These are phyloP conservation scores for Umbelopsis sp. DNA, from an alignment of 192 early-diverging fungal species.

Conservation along the genomic window DNA sequence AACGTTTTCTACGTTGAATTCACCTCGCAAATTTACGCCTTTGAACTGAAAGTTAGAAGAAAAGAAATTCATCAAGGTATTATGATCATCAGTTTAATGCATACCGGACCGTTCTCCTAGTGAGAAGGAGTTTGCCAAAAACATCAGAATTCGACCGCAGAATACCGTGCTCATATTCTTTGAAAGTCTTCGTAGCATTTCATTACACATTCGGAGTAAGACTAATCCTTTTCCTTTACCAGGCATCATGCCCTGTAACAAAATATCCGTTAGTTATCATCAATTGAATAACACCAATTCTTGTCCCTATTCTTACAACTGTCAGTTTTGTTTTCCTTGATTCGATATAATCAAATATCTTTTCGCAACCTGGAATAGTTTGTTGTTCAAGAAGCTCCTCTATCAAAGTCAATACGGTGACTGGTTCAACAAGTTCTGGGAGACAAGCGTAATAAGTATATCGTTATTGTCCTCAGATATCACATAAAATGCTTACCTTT, in stretches of 20 bases:
- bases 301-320: slow-evolving; percentile 40
- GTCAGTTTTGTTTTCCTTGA: slow-evolving; percentile 51
- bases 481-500: slow-evolving; percentile 8
- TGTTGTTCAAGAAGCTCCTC: slow-evolving; percentile 74
- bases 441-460: not conserved
- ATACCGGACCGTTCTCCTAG: slow-evolving; percentile 85
- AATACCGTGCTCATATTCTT: slow-evolving; percentile 78
- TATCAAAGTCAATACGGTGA: slow-evolving; percentile 56
- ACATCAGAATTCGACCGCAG: slow-evolving; percentile 87
- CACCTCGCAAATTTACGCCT: slow-evolving; percentile 87
- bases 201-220: slow-evolving; percentile 85
- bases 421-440: slow-evolving; percentile 39
- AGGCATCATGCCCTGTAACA: slow-evolving; percentile 64
- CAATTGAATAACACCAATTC: not conserved
- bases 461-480: not conserved
- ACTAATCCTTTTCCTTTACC: slow-evolving; percentile 83
- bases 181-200: slow-evolving; percentile 85
- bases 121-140: slow-evolving; percentile 83
- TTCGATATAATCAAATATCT: slow-evolving; percentile 70
- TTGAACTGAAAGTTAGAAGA: not conserved
- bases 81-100: not conserved
- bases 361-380: slow-evolving; percentile 54
- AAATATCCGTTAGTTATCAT: not conserved
- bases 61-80: not conserved
- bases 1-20: slow-evolving; percentile 76